A percentile compares a stretch with the other conserved stretches of the same genome.
These are phyloP conservation scores for Diacronema lutheri DNA, from an alignment of 78 protist genomes.

Conservation along the genomic window DNA sequence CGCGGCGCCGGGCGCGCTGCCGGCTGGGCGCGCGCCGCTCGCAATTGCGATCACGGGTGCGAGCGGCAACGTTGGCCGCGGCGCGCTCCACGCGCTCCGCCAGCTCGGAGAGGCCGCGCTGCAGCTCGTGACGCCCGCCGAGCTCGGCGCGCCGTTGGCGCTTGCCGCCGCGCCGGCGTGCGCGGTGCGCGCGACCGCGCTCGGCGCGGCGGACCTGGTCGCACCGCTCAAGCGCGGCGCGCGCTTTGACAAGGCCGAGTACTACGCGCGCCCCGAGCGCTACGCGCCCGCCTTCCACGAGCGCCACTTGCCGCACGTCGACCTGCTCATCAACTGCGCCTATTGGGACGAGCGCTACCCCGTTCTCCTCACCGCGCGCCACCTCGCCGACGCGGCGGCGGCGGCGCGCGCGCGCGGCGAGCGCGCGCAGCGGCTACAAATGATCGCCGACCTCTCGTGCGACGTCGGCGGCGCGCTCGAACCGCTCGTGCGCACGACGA, in stretches of 20 bases:
- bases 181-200: background rate
- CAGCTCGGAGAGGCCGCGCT: background rate
- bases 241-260: conserved; percentile 64
- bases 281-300: conserved; percentile 64
- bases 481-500: conserved; percentile 65
- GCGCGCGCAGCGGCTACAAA: conserved; percentile 48
- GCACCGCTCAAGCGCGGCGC: background rate
- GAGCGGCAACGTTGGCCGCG: background rate
- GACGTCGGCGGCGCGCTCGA: conserved; percentile 77
- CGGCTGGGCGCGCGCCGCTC: background rate
- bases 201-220: background rate
- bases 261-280: conserved; percentile 72
- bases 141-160: too few species aligned
- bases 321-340: conserved; percentile 68
- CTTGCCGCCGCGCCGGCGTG: background rate
- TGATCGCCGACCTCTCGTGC: conserved; percentile 80
- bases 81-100: background rate
- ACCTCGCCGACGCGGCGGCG: conserved; percentile 45
- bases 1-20: background rate
- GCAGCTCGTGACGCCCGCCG: too few species aligned
- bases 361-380: conserved; percentile 71
- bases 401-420: background rate
- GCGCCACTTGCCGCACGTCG: conserved; percentile 43
- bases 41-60: background rate
- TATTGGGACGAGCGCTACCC: conserved; percentile 88